Evolutionary conservation across 1,139 yeast genomes (phyloP), one percentile per base, ranked within the genome.

Genomic region (Scheffersomyces segobiensis): DNA sequence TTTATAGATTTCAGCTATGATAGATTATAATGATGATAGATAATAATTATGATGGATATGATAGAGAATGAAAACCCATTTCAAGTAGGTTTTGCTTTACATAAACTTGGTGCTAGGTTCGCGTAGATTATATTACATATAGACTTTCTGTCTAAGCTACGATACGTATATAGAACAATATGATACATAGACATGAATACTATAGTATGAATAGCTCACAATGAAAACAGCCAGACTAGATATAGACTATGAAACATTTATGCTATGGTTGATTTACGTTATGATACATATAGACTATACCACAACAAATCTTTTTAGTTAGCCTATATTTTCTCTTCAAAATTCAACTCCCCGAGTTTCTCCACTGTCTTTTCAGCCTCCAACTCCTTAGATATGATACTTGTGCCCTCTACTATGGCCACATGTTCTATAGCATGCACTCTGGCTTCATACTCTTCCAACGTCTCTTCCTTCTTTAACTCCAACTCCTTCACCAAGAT

Each of bases 331-430:
- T 8, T 47, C 18, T 22, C 48, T 3, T n/a, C 32, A 8, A 5
- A 24, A 46, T 50, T 42, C 26, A n/a, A 24, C 52, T 49, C 24
- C 7, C 52, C 24, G 3, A n/a, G 18, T 8, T 22, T 49, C 39
- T 20, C 52, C 10, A 21, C 52, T 10, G 18, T 10, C 32, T 50
- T 32, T 14, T 14, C 42, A 32, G 42, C 50, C 57, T 54, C 61
- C 49, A 82, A 67, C 63, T 79, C 80, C 55, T 76, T 67, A 58
- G 91, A 70, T 1, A 88, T 89, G 60, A 82, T 82, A 59, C 80
- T 81, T 0, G 97, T 87, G 3, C 97, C 99, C 69, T 93, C 97
- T 2, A 95, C 98, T 54, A 95, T 95, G 3, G 98, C 98, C 24
- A 79, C 73, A 73, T 95, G 99, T 72, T 95, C 99, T 32, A 86